Evolutionary conservation across 441 rosid genomes (phyloP).

Genomic region (Macaranga tanarius): DNA sequence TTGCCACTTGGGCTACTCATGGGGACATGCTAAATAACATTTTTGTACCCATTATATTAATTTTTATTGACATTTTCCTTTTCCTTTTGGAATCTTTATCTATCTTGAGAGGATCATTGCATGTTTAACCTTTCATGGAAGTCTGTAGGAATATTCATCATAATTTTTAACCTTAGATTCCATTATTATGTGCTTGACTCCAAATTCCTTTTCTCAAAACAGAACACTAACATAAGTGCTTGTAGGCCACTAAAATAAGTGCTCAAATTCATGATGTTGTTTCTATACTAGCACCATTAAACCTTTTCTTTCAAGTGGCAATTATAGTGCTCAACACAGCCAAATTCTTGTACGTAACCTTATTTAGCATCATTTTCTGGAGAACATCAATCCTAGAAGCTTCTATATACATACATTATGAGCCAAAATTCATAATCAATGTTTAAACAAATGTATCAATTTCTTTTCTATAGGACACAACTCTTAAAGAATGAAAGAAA

Average conservation of each 20-base stretch:
- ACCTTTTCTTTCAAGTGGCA: slow-evolving; percentile 5
- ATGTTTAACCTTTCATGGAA: neutral
- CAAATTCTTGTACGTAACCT: slow-evolving; percentile 1
- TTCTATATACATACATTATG: no score
- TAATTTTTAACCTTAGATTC: neutral
- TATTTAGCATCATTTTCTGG: neutral
- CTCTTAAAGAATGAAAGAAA: no score
- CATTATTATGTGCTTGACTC: slow-evolving; percentile 23
- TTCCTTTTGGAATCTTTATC: neutral
- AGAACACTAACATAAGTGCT: no score
- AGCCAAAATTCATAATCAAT: no score
- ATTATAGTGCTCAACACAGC: slow-evolving; percentile 11
- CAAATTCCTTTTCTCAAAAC: neutral
- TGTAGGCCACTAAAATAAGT: slow-evolving; percentile 16
- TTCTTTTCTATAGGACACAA: no score
- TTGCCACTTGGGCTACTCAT: no score
- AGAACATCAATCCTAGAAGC: neutral
- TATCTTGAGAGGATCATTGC: neutral
- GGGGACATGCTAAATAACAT: no score
- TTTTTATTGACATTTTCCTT: no score
- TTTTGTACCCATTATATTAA: no score
- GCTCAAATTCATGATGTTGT: slow-evolving; percentile 22
- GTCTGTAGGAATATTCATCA: neutral
- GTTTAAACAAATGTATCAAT: no score
- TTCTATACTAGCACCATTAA: neutral